phyloP scores from a whole-genome alignment of 2,329 filamentous ascomycete species.

The Leptosphaerulina australis region DNA sequence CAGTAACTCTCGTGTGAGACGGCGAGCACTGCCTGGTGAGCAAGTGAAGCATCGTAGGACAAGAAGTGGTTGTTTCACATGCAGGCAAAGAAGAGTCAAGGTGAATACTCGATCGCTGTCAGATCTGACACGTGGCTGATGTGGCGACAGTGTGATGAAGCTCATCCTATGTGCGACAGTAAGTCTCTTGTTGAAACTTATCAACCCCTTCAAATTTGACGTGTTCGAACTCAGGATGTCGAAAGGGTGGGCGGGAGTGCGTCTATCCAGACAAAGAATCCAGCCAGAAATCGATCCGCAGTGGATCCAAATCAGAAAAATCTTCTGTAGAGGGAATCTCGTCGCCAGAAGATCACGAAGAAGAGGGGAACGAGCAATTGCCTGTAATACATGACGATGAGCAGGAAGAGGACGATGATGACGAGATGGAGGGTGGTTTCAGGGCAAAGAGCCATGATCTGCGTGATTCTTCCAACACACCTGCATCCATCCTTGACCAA shows the following conservation, averaged over 20 bases:
- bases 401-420: conserved; percentile 54
- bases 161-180: conserved; percentile 81
- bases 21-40: conserved; percentile 56
- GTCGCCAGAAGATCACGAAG: conserved; percentile 59
- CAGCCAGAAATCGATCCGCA: conserved; percentile 56
- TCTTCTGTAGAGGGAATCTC: conserved; percentile 56
- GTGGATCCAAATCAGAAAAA: conserved; percentile 51
- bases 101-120: conserved; percentile 42
- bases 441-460: conserved; percentile 31
- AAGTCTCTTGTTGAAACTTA: conserved; percentile 39
- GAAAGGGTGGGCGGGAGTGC: conserved; percentile 89
- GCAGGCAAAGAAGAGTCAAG: conserved; percentile 85
- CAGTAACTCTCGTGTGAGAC: conserved; percentile 37
- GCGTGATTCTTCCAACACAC: conserved; percentile 48
- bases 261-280: conserved; percentile 78
- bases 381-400: conserved; percentile 52
- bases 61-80: conserved; percentile 92
- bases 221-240: conserved; percentile 67
- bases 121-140: conserved; percentile 21
- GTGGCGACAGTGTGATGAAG: conserved; percentile 79
- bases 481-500: conserved; percentile 51
- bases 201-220: conserved; percentile 22
- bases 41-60: conserved; percentile 92
- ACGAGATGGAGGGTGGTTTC: conserved; percentile 32
- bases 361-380: conserved; percentile 49